phyloP scores from a whole-genome alignment of 2,329 filamentous ascomycete genomes.

The Apiospora kogelbergensis region DNA sequence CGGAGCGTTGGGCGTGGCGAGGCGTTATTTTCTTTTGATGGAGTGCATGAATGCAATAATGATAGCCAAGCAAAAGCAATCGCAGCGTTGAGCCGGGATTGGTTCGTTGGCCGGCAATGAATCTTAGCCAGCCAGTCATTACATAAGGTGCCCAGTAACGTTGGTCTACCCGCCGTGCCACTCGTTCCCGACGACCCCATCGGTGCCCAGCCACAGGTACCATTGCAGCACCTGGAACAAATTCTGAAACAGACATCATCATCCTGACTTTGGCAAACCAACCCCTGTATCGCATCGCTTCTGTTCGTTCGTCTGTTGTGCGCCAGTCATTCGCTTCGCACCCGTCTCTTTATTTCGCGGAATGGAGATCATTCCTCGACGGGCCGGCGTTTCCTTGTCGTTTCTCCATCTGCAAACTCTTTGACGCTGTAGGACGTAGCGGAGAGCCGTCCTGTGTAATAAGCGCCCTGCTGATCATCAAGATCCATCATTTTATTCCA shows the following conservation, averaged over 20 bases:
- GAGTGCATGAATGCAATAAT: neutral
- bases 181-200: neutral
- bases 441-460: neutral
- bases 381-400: neutral
- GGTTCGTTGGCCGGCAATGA: neutral
- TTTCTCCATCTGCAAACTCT: slow-evolving; percentile 4
- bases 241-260: neutral
- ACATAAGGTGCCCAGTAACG: slow-evolving; percentile 2
- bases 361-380: neutral
- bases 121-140: neutral
- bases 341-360: neutral
- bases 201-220: neutral
- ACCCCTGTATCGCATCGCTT: neutral
- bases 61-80: neutral
- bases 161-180: neutral
- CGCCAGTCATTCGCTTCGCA: neutral
- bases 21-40: neutral
- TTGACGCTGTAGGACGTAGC: neutral
- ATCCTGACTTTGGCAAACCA: neutral
- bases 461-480: neutral
- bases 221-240: neutral
- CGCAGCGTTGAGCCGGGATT: neutral
- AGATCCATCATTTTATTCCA: neutral
- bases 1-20: no score
- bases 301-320: neutral